These are phyloP conservation scores for Colletotrichum caudatum DNA, from an alignment of 2,329 filamentous ascomycete genomes.

Conservation along the genomic window DNA sequence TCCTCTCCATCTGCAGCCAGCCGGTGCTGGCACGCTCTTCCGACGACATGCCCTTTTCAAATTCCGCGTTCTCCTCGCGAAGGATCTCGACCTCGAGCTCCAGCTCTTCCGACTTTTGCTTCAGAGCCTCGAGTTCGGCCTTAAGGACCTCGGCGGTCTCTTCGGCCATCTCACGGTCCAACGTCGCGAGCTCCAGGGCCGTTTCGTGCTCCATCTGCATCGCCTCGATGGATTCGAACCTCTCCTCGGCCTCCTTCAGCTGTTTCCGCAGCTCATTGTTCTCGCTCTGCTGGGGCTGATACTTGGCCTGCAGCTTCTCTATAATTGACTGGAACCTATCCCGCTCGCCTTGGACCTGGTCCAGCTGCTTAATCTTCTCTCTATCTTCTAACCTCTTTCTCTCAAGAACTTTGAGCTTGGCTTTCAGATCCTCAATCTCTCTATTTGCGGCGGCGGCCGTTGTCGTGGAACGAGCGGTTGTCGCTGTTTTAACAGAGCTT, in stretches of 20 bases:
- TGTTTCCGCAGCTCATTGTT: conserved; percentile 80
- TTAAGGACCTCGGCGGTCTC: conserved; percentile 88
- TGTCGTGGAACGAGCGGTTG: conserved; percentile 50
- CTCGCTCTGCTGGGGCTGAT: conserved; percentile 86
- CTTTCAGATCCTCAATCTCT: conserved; percentile 88
- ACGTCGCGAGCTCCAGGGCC: conserved; percentile 84
- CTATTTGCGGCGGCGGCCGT: conserved; percentile 65
- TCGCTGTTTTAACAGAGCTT: conserved; percentile 43
- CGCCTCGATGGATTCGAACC: conserved; percentile 76
- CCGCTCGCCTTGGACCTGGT: conserved; percentile 79
- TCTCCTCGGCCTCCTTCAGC: conserved; percentile 79
- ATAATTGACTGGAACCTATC: conserved; percentile 87
- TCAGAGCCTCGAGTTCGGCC: conserved; percentile 81
- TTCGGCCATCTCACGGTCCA: conserved; percentile 97
- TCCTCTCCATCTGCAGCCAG: conserved; percentile 91
- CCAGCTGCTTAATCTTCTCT: conserved; percentile 83
- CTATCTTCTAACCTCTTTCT: conserved; percentile 88
- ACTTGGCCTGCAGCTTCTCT: conserved; percentile 90
- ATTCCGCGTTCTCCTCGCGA: conserved; percentile 86
- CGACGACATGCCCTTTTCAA: conserved; percentile 84
- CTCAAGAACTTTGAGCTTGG: conserved; percentile 87
- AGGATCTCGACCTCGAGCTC: conserved; percentile 90
- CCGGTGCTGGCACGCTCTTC: conserved; percentile 89
- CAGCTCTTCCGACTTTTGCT: conserved; percentile 83
- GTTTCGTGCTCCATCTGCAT: conserved; percentile 87